Base-by-base conservation (phyloP, 768 basidiomycete genomes). In the Termitomyces titanicus region DNA sequence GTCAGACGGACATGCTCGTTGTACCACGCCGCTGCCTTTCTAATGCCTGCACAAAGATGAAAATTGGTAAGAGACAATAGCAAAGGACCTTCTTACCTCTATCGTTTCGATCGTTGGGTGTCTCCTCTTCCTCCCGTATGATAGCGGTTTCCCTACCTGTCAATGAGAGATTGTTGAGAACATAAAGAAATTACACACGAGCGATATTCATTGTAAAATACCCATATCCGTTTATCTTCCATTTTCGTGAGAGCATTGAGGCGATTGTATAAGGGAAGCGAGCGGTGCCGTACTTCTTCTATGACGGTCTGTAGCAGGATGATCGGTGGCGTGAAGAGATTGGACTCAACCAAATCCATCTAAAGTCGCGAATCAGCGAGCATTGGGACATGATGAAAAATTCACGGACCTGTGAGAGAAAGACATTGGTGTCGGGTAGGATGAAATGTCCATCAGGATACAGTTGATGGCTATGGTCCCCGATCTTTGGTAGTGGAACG, bases 241-340 rank as follows among this genome's bases (percentile, higher is more conserved):
- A 85, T 82, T 58, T 84, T 89, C 29, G 88, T 79, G 45, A 98
- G 77, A 1, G 88, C 83, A 63, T 92, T 95, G 59, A 99, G 79
- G 31, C 95, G 88, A 68, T 94, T 98, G 72, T 92, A 94, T 15
- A 98, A 73, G 3, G 96, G 96, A 24, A 98, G 73, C 1, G 91
- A 94, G 18, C 97, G 82, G 68, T 98, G 97, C 55, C 96, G 81
- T 56, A 98, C 94, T 83, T 99, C 97, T 61, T 97, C 92, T 50
- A 98, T 76, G 2, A 98, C 95, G 0, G 96, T 99, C 71, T 98
- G 96, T 2, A 97, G 81, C 22, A 99, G 75, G 53, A 99, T 86
- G 51, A 98, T 84, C 0, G 95, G 93, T 0, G 88, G 76, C 0
- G 72, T 79, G 63, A 95, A 91, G 1, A 84, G 73, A 1, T 79